Conservation (phyloP, 805 yeast species). For the Priceomyces haplophilus region DNA sequence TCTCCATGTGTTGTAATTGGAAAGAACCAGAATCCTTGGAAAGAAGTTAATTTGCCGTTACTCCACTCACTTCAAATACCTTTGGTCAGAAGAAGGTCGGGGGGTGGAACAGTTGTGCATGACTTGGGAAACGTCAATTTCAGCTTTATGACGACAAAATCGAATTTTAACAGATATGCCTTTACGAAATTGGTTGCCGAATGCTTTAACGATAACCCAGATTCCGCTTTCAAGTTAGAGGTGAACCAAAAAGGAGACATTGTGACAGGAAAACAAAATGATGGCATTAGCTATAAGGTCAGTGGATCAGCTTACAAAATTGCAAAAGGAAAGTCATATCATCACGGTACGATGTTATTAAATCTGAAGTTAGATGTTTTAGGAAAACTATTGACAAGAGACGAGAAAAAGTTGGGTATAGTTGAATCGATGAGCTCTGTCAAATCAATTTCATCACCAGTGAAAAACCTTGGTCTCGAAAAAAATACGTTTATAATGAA, state of each 20-base stretch:
- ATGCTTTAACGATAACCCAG: slow-evolving; percentile 22
- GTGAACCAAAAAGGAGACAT: slow-evolving; percentile 84
- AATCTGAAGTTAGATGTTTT: slow-evolving; percentile 60
- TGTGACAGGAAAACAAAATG: slow-evolving; percentile 33
- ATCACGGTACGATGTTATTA: slow-evolving; percentile 94
- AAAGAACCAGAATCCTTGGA: slow-evolving; percentile 93
- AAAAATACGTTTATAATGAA: slow-evolving; percentile 45
- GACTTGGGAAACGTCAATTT: slow-evolving; percentile 87
- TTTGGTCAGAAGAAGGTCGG: slow-evolving; percentile 73
- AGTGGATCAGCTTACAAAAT: slow-evolving; percentile 94
- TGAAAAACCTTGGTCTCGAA: slow-evolving; percentile 56
- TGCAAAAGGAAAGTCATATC: slow-evolving; percentile 77
- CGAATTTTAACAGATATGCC: slow-evolving; percentile 57
- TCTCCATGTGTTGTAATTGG: slow-evolving; percentile 90
- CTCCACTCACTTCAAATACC: slow-evolving; percentile 55
- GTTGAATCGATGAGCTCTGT: slow-evolving; percentile 54
- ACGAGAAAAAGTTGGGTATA: slow-evolving; percentile 33
- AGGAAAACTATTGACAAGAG: slow-evolving; percentile 55
- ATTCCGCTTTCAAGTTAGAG: slow-evolving; percentile 24
- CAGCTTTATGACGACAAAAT: slow-evolving; percentile 70
- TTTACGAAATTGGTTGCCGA: slow-evolving; percentile 46
- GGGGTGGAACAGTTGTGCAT: slow-evolving; percentile 98
- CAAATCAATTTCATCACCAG: slow-evolving; percentile 78
- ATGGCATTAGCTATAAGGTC: slow-evolving; percentile 49
- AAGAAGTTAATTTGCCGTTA: slow-evolving; percentile 66